Base-by-base conservation (phyloP, 1,139 yeast genomes). In the Kurtzmaniella quercitrusa region DNA sequence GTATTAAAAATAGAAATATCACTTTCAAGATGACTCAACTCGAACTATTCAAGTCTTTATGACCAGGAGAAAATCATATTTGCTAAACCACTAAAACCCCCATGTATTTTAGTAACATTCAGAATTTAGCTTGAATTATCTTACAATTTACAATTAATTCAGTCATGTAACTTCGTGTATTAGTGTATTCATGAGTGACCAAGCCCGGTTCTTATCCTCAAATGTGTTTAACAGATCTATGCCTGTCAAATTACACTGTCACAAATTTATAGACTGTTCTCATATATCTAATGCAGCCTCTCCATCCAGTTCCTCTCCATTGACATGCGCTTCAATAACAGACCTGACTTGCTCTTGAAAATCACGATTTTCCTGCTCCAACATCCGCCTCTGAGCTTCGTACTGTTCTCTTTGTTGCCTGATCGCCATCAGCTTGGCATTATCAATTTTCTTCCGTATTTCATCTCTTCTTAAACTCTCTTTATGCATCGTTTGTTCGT, bases 361-460 rank as follows among this genome's bases (percentile, higher is more conserved):
- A 3, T 9, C 4, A 9, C 30, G 30, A 11, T 9, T 5, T 5
- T 5, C 30, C 6, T 4, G 30, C 30, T 5, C 5, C n/a, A 9
- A 4, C 30, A 6, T 5, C 4, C 30, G 6, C 12, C 30, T 5
- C 30, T 26, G 5, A 11, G 30, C 30, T 9, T 30, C 34, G 17
- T 14, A 30, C 45, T 57, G 44, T 38, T 60, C 66, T 36, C 60
- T 54, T 42, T 61, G 66, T 42, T 59, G 62, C 47, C 55, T 56
- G 26, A 64, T 48, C 2, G 71, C 71, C 38, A 60, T 62, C 63
- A 57, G 68, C 47, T 66, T 68, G 15, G 71, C 71, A 40, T 52
- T 57, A 41, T 67, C 70, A 34, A 68, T 55, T 49, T 69, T 69
- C 47, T 57, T 59, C 45, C 63, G 61, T 45, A 69, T 57, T 33